phyloP scores from a whole-genome alignment of 768 basidiomycete genomes.

The Daedalea quercina region DNA sequence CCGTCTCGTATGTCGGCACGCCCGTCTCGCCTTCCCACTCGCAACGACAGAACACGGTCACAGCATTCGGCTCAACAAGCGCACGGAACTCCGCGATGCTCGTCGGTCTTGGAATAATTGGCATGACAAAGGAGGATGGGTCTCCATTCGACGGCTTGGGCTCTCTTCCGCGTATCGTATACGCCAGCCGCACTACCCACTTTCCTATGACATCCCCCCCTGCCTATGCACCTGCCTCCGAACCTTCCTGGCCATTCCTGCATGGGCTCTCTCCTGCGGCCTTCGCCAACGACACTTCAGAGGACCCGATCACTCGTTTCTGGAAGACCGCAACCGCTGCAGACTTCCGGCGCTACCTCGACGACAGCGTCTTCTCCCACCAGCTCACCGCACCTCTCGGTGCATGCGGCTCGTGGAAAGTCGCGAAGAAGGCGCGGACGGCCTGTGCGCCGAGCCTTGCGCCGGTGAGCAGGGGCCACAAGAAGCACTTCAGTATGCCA shows the following conservation, averaged over 20 bases:
- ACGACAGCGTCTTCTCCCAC: not conserved
- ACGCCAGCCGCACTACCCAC: too few species aligned
- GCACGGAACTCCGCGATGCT: not conserved
- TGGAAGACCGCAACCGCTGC: slow-evolving; percentile 2
- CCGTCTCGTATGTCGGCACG: not conserved
- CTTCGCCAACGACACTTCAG: not conserved
- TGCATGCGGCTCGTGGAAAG: not conserved
- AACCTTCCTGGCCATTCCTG: not conserved
- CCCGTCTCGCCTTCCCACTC: not conserved
- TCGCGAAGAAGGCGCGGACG: not conserved
- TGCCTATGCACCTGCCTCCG: not conserved
- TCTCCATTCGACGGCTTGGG: slow-evolving; percentile 14
- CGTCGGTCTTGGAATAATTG: slow-evolving; percentile 11
- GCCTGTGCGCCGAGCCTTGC: not conserved
- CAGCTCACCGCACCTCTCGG: not conserved
- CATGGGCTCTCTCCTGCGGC: not conserved
- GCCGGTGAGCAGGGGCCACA: not conserved
- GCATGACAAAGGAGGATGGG: slow-evolving; percentile 10
- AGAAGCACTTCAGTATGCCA: not conserved
- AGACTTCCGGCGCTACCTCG: slow-evolving; percentile 1
- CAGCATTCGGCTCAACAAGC: not conserved
- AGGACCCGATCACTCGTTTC: not conserved
- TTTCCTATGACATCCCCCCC: not conserved
- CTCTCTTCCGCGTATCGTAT: slow-evolving; percentile 3
- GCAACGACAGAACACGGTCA: not conserved